These are phyloP conservation scores for Leptographium galeiforme DNA, from an alignment of 2,329 filamentous ascomycete genomes.

Conservation along the genomic window DNA sequence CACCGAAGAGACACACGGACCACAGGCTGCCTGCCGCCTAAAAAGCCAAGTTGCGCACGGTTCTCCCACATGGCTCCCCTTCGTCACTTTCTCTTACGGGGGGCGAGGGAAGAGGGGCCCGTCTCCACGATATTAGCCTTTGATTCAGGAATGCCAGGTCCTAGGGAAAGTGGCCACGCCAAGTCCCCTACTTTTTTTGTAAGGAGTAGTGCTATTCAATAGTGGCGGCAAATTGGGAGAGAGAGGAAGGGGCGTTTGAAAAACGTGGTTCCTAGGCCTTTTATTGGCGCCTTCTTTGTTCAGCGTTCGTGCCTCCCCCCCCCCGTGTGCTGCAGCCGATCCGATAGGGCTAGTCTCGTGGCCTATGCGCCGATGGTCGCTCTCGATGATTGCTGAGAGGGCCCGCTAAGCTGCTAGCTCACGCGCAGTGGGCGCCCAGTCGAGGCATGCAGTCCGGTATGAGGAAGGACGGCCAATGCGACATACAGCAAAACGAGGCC, in stretches of 20 bases:
- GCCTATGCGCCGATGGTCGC: too few species aligned
- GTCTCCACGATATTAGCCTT: slow-evolving; percentile 19
- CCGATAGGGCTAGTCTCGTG: slow-evolving; percentile 1
- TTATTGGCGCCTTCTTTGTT: background rate
- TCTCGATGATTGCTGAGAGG: background rate
- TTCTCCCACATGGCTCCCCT: background rate
- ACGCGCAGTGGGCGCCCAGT: too few species aligned
- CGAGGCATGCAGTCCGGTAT: too few species aligned
- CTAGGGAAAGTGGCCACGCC: background rate
- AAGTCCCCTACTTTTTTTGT: too few species aligned
- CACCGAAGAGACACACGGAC: too few species aligned
- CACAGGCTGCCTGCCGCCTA: background rate
- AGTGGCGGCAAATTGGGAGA: background rate
- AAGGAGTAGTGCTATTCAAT: background rate
- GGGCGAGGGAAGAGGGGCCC: slow-evolving; percentile 4
- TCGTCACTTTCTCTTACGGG: background rate
- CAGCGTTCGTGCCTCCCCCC: background rate
- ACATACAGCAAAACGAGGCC: too few species aligned
- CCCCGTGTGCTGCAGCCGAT: background rate
- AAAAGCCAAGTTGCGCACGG: background rate
- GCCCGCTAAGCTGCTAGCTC: background rate
- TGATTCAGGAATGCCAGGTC: slow-evolving; percentile 16
- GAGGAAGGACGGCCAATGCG: too few species aligned
- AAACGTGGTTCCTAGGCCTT: background rate
- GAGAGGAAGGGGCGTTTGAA: background rate